These are phyloP conservation scores for Mucor saturninus DNA, from an alignment of 371 early-diverging fungal species.

Conservation along the genomic window DNA sequence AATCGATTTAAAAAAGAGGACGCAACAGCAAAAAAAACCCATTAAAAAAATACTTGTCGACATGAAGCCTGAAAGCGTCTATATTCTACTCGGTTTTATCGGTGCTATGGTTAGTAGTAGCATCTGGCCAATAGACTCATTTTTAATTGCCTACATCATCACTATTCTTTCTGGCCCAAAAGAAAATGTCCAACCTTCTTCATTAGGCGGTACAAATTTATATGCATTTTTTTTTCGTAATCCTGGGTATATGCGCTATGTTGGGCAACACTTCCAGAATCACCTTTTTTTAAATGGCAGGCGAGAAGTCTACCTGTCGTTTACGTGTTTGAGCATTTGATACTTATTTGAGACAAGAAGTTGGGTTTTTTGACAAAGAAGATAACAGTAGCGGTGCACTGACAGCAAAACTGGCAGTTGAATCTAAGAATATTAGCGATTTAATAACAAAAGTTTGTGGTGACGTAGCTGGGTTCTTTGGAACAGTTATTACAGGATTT, in stretches of 20 bases:
- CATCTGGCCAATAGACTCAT: slow-evolving; percentile 32
- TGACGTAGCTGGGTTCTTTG: slow-evolving; percentile 51
- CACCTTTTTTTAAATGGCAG: slow-evolving; percentile 46
- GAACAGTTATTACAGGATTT: slow-evolving; percentile 37
- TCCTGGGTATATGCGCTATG: slow-evolving; percentile 57
- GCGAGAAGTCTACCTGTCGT: slow-evolving; percentile 60
- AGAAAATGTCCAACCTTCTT: slow-evolving; percentile 38
- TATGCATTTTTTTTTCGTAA: slow-evolving; percentile 74
- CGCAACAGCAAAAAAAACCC: slow-evolving; percentile 50
- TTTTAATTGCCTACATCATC: slow-evolving; percentile 10
- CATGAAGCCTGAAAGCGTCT: slow-evolving; percentile 42
- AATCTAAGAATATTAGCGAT: slow-evolving; percentile 68
- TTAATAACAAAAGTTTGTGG: slow-evolving; percentile 68
- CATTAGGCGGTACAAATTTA: slow-evolving; percentile 60
- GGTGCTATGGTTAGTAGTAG: slow-evolving; percentile 59
- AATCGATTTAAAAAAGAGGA: slow-evolving; percentile 40
- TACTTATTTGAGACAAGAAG: slow-evolving; percentile 75
- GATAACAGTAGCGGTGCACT: slow-evolving; percentile 80
- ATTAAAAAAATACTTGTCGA: slow-evolving; percentile 35
- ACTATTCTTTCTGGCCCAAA: slow-evolving; percentile 3
- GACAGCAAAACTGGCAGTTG: slow-evolving; percentile 76
- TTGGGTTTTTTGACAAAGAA: slow-evolving; percentile 85
- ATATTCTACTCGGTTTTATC: slow-evolving; percentile 37
- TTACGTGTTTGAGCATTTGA: slow-evolving; percentile 58
- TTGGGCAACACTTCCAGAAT: slow-evolving; percentile 39